These are phyloP conservation scores for Viola pubescens DNA, from an alignment of 441 rosid genomes.

Conservation along the genomic window DNA sequence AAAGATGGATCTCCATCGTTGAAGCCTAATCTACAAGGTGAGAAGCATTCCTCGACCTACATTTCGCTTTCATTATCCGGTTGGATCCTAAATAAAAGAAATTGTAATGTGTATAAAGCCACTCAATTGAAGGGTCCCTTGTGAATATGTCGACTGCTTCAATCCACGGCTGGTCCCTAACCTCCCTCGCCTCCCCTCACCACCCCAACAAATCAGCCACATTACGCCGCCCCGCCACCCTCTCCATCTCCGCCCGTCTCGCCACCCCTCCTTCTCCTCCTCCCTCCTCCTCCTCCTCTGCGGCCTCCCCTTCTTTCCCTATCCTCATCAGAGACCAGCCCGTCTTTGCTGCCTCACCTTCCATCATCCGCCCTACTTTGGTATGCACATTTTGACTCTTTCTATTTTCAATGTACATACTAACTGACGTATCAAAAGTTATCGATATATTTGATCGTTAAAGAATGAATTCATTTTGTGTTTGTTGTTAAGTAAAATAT, in stretches of 20 bases:
- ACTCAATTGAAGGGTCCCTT: not conserved
- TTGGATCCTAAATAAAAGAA: not conserved
- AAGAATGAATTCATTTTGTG: too few species aligned
- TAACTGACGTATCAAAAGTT: too few species aligned
- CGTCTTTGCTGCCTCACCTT: slow-evolving; percentile 73
- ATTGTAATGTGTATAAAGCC: slow-evolving; percentile 20
- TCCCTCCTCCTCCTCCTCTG: slow-evolving; percentile 29
- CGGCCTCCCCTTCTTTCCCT: slow-evolving; percentile 36
- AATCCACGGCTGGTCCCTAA: slow-evolving; percentile 47
- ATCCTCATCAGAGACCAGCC: slow-evolving; percentile 82
- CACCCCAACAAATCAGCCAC: slow-evolving; percentile 30
- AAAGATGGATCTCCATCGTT: slow-evolving; percentile 25
- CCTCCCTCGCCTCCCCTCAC: slow-evolving; percentile 42
- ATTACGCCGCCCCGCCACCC: slow-evolving; percentile 18
- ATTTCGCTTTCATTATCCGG: slow-evolving; percentile 40
- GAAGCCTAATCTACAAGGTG: slow-evolving; percentile 40
- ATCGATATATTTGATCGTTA: too few species aligned
- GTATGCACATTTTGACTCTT: slow-evolving; percentile 24
- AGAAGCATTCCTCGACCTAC: slow-evolving; percentile 35
- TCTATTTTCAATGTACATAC: not conserved
- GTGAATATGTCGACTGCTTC: slow-evolving; percentile 77
- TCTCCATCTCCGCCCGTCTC: slow-evolving; percentile 35
- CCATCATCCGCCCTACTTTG: slow-evolving; percentile 57
- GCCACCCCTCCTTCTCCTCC: slow-evolving; percentile 24
- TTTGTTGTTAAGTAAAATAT: too few species aligned